Evolutionary conservation across 2,329 filamentous ascomycete genomes (phyloP).

Genomic region (Verticillium tricorpus): DNA sequence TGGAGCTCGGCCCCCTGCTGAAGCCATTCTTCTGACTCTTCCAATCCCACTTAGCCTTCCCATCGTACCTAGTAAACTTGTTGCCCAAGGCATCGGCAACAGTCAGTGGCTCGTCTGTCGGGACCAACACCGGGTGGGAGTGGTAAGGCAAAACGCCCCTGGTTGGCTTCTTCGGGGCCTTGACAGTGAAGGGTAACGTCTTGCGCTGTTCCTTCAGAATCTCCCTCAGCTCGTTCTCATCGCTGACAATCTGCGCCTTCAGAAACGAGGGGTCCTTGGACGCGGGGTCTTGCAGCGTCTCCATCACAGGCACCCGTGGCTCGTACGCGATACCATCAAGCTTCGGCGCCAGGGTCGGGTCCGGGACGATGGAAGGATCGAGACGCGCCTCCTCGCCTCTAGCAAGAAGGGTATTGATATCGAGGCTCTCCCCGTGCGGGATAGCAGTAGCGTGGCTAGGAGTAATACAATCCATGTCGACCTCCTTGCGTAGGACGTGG

Average conservation of each 20-base stretch:
- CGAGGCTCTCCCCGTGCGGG: constrained; percentile 77
- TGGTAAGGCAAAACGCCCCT: constrained; percentile 29
- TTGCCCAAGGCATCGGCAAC: constrained; percentile 28
- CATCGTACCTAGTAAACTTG: constrained; percentile 8
- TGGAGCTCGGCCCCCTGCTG: constrained; percentile 11
- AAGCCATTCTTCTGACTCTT: constrained; percentile 9
- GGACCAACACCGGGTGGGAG: constrained; percentile 25
- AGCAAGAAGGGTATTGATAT: constrained; percentile 72
- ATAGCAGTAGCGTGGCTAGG: constrained; percentile 79
- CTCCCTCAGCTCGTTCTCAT: constrained; percentile 68
- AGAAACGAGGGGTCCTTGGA: constrained; percentile 59
- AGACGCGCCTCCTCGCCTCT: constrained; percentile 67
- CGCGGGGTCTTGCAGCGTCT: constrained; percentile 51
- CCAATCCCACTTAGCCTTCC: constrained; percentile 11
- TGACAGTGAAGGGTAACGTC: constrained; percentile 17
- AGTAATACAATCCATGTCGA: constrained; percentile 95
- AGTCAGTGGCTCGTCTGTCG: constrained; percentile 29
- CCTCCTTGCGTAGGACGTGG: constrained; percentile 92
- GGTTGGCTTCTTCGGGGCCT: constrained; percentile 12
- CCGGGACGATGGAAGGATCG: constrained; percentile 59
- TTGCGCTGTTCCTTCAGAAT: constrained; percentile 61
- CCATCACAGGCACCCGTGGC: constrained; percentile 75
- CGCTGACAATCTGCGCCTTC: constrained; percentile 74
- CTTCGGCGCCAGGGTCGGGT: constrained; percentile 44
- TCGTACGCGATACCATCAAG: constrained; percentile 63